phyloP scores from a whole-genome alignment of 2,329 filamentous ascomycete species.

The Monilinia laxa region DNA sequence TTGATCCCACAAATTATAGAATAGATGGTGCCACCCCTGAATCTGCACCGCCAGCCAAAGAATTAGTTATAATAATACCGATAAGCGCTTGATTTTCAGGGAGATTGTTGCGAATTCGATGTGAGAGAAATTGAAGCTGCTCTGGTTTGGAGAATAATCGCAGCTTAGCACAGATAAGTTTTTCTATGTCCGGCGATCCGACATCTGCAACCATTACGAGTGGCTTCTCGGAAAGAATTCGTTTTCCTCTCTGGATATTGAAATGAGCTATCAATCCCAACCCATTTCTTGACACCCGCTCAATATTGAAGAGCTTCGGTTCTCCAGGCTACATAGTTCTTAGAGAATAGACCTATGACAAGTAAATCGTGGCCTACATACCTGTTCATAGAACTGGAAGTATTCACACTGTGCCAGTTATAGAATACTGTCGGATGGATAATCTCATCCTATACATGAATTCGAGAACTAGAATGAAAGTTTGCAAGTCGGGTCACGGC shows the following conservation, averaged over 20 bases:
- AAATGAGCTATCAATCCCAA: slow-evolving; percentile 43
- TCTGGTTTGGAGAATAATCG: slow-evolving; percentile 18
- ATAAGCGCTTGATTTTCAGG: slow-evolving; percentile 26
- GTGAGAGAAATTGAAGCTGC: slow-evolving; percentile 28
- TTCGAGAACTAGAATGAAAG: slow-evolving; percentile 32
- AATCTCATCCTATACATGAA: slow-evolving; percentile 32
- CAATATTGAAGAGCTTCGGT: slow-evolving; percentile 20
- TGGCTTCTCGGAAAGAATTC: slow-evolving; percentile 44
- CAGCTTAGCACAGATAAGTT: too few species aligned
- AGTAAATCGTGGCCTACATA: slow-evolving; percentile 29
- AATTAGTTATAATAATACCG: slow-evolving; percentile 24
- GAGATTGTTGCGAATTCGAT: slow-evolving; percentile 33
- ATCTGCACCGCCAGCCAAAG: slow-evolving; percentile 25
- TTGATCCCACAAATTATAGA: slow-evolving; percentile 22
- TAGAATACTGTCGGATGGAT: slow-evolving; percentile 27
- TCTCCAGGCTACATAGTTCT: slow-evolving; percentile 20
- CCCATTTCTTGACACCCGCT: slow-evolving; percentile 40
- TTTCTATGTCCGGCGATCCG: background rate
- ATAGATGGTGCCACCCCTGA: slow-evolving; percentile 27
- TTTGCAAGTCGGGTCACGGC: slow-evolving; percentile 30
- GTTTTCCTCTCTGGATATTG: slow-evolving; percentile 43
- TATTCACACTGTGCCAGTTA: slow-evolving; percentile 32
- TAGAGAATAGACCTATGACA: background rate
- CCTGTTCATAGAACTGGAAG: slow-evolving; percentile 38
- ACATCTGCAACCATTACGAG: slow-evolving; percentile 38